Conservation (phyloP, 768 basidiomycete genomes). For the Tulasnella sp. region DNA sequence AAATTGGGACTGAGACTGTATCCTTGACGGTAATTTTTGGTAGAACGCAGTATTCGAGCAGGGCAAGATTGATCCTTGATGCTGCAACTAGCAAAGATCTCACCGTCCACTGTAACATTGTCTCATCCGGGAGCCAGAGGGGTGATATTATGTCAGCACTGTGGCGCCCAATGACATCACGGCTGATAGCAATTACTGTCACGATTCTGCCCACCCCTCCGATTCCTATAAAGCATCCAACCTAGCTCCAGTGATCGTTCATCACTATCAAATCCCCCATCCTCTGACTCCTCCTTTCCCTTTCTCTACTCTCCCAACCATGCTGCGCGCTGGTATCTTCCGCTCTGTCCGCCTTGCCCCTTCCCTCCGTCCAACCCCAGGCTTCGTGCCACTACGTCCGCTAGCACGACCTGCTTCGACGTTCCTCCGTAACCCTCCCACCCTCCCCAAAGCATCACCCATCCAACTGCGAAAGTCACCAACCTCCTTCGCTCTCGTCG, state of each 20-base stretch:
- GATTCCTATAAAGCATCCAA: neutral
- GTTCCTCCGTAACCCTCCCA: slow-evolving; percentile 10
- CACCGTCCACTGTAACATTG: neutral
- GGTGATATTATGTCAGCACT: neutral
- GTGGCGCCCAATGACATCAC: slow-evolving; percentile 1
- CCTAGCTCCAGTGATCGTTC: neutral
- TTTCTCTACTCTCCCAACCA: slow-evolving; percentile 11
- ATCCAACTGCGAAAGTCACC: slow-evolving; percentile 9
- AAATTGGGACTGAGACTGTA: no score
- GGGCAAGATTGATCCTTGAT: no score
- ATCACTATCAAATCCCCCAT: neutral
- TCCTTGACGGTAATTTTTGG: no score
- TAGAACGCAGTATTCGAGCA: no score
- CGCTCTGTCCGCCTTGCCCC: neutral
- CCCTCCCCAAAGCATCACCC: neutral
- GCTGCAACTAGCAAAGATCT: no score
- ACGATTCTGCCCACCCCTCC: neutral
- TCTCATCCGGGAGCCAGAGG: neutral
- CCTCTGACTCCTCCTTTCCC: neutral
- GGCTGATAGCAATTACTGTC: neutral
- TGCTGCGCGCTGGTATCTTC: slow-evolving; percentile 16
- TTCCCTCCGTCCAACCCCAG: neutral
- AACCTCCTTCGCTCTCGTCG: slow-evolving; percentile 9
- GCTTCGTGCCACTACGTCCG: slow-evolving; percentile 8
- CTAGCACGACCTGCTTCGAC: slow-evolving; percentile 18